A percentile compares a stretch with the other conserved stretches of the same genome.
Conservation (phyloP, 768 basidiomycete species). For the Mycena amicta region DNA sequence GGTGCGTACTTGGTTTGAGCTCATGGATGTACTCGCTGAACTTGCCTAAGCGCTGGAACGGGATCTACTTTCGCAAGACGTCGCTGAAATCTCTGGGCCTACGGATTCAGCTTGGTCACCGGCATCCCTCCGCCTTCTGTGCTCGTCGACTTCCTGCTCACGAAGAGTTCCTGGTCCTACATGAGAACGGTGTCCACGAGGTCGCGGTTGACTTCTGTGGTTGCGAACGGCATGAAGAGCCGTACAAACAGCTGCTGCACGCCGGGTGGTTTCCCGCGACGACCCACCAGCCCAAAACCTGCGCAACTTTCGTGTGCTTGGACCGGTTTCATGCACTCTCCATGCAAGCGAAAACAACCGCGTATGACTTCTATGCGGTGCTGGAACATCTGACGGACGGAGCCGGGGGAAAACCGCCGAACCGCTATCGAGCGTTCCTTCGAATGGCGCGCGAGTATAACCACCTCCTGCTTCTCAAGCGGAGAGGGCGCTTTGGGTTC, state of each 20-base stretch:
- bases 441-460: not conserved
- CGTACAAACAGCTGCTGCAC: constrained; percentile 18
- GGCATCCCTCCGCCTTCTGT: not conserved
- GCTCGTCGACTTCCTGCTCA: not conserved
- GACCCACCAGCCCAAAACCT: constrained; percentile 4
- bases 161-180: constrained; percentile 21
- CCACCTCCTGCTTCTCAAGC: constrained; percentile 20
- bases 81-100: constrained; percentile 22
- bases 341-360: constrained; percentile 16
- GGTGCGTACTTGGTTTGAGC: not conserved
- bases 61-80: not conserved
- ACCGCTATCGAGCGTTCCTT: not conserved
- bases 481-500: constrained; percentile 27
- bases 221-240: not conserved
- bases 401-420: not conserved
- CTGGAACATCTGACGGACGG: constrained; percentile 13
- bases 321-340: constrained; percentile 9
- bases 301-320: constrained; percentile 19
- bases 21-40: too few relatives aligned
- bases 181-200: constrained; percentile 20
- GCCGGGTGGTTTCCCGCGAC: constrained; percentile 25
- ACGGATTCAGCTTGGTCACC: constrained; percentile 27
- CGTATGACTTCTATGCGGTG: constrained; percentile 20
- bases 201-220: constrained; percentile 24
- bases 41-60: not conserved